A percentile compares a stretch with the other conserved stretches of the same genome.
Conservation (phyloP, 305 asterid species). For the Salvia sclarea region DNA sequence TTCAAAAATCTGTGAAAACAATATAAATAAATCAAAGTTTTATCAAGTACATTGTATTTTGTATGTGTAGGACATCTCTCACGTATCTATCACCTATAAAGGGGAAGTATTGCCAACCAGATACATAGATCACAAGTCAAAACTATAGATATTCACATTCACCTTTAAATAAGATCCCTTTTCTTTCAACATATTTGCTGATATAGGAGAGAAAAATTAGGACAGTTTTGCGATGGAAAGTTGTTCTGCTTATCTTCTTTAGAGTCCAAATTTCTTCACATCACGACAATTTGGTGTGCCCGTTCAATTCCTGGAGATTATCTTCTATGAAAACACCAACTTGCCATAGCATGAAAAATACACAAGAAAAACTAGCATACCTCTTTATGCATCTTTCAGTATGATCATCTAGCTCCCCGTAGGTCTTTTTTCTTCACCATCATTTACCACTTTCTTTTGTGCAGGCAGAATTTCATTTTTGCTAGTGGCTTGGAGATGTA, state of each 20-base stretch:
- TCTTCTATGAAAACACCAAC: not conserved
- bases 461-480: constrained; percentile 31
- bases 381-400: not conserved
- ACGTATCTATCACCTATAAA: not conserved
- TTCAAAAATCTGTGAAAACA: not conserved
- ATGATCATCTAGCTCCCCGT: constrained; percentile 45
- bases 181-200: not conserved
- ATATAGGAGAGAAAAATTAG: not conserved
- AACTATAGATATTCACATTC: constrained; percentile 24
- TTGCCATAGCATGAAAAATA: constrained; percentile 1
- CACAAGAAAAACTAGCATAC: constrained; percentile 20
- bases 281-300: not conserved
- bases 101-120: not conserved
- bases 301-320: not conserved
- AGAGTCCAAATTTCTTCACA: not conserved
- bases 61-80: not conserved
- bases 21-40: not conserved
- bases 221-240: not conserved
- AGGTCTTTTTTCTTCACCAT: constrained; percentile 43
- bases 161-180: not conserved
- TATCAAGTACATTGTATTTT: not conserved
- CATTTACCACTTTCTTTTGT: constrained; percentile 40
- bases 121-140: not conserved
- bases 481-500: constrained; percentile 40
- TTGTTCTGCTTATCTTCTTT: not conserved